These are phyloP conservation scores for Avena eriantha DNA, from an alignment of 176 grass and related monocot species.

Conservation along the genomic window DNA sequence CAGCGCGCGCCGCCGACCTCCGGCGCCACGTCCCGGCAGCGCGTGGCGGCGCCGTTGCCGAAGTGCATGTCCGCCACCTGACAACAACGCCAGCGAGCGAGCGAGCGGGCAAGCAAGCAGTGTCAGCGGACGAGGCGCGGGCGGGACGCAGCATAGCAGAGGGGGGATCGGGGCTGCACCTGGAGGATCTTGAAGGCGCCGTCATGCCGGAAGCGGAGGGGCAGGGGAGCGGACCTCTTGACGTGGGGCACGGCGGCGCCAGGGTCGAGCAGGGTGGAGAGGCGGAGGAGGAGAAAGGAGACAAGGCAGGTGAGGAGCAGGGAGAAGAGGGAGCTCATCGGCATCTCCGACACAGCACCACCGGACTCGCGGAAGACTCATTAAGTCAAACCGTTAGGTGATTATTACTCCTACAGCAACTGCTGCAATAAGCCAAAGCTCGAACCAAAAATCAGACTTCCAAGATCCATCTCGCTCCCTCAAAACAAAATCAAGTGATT, in stretches of 20 bases:
- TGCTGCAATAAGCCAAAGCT: not conserved
- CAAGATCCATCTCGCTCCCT: too few relatives aligned
- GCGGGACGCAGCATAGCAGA: not conserved
- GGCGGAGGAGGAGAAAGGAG: slow-evolving; percentile 45
- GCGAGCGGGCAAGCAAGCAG: not conserved
- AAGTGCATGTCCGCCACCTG: slow-evolving; percentile 98
- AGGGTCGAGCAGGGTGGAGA: slow-evolving; percentile 43
- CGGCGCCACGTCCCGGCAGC: slow-evolving; percentile 74
- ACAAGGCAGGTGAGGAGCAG: slow-evolving; percentile 48
- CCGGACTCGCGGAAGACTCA: not conserved
- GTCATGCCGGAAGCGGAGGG: slow-evolving; percentile 78
- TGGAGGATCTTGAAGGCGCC: slow-evolving; percentile 91
- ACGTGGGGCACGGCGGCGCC: slow-evolving; percentile 46
- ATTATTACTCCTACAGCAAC: not conserved
- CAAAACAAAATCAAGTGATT: too few relatives aligned
- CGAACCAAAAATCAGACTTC: not conserved
- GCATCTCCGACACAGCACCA: not conserved
- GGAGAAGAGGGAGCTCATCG: slow-evolving; percentile 25
- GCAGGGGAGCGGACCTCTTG: slow-evolving; percentile 65
- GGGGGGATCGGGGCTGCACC: slow-evolving; percentile 18
- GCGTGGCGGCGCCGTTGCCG: slow-evolving; percentile 78
- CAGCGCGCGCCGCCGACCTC: slow-evolving; percentile 58
- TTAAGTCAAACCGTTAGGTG: not conserved
- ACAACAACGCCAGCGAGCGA: not conserved
- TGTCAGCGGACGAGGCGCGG: not conserved